A percentile compares a stretch with the other conserved stretches of the same genome.
Evolutionary conservation across 441 rosid genomes (phyloP).

Genomic region (Euphorbia celastroides): DNA sequence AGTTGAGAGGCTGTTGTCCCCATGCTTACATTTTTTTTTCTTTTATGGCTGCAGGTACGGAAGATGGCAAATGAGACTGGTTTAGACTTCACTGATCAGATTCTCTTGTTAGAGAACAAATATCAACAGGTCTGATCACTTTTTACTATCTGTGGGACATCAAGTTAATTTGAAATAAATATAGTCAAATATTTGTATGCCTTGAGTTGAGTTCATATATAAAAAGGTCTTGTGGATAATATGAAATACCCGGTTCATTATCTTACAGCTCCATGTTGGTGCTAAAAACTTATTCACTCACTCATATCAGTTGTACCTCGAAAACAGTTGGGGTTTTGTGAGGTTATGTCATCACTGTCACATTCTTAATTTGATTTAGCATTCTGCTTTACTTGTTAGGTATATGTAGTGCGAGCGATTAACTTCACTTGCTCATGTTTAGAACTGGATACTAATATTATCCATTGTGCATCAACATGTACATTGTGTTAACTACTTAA

Average conservation of each 20-base stretch:
- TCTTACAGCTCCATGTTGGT: background rate
- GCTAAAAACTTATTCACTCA: background rate
- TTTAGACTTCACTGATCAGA: constrained; percentile 84
- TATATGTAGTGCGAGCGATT: background rate
- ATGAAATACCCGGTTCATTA: background rate
- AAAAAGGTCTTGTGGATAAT: background rate
- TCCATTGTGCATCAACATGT: background rate
- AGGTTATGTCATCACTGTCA: background rate
- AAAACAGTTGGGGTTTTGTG: background rate
- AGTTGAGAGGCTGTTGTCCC: background rate
- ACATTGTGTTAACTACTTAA: background rate
- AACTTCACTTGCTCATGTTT: background rate
- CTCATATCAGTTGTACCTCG: background rate
- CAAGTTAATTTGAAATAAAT: constrained; percentile 4
- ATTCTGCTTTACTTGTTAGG: background rate
- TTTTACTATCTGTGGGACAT: background rate
- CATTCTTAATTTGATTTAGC: background rate
- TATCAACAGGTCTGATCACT: constrained; percentile 57
- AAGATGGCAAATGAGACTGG: constrained; percentile 91
- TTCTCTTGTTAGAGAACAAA: constrained; percentile 60
- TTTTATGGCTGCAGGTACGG: constrained; percentile 57
- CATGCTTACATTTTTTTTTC: background rate
- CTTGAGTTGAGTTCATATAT: background rate
- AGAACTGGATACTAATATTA: background rate
- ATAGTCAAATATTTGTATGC: background rate